These are phyloP conservation scores for Arthrinium phaeospermum DNA, from an alignment of 2,329 filamentous ascomycete genomes.

Conservation along the genomic window DNA sequence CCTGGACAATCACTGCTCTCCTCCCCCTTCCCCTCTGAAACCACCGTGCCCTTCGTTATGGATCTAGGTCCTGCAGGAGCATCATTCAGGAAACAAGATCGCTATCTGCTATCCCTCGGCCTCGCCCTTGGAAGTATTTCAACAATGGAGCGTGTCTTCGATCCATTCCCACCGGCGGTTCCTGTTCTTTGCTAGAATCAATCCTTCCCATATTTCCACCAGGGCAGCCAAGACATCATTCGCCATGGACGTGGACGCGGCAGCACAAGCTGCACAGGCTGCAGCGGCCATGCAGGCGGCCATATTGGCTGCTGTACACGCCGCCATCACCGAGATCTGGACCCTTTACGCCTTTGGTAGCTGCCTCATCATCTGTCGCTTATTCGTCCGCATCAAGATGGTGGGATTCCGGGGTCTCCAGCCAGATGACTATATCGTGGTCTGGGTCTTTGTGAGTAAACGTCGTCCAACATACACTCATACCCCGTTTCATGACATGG, in stretches of 20 bases:
- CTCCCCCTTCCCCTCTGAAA: background rate
- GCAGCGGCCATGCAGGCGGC: background rate
- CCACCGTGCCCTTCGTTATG: background rate
- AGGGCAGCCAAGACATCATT: background rate
- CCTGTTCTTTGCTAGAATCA: background rate
- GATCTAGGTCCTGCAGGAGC: background rate
- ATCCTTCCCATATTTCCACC: background rate
- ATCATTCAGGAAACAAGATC: background rate
- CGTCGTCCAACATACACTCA: too few relatives aligned
- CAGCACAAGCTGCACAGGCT: background rate
- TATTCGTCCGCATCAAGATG: conserved; percentile 40
- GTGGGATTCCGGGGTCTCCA: conserved; percentile 40
- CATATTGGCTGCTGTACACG: background rate
- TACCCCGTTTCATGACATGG: background rate
- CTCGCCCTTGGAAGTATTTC: background rate
- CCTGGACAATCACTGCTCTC: background rate
- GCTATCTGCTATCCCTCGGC: background rate
- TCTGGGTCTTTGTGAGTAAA: conserved; percentile 35
- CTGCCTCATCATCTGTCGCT: conserved; percentile 37
- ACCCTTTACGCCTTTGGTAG: conserved; percentile 41
- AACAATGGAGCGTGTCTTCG: background rate
- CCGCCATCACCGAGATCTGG: conserved; percentile 42
- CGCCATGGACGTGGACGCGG: background rate
- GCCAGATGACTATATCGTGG: conserved; percentile 42
- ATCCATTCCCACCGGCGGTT: background rate